These are phyloP conservation scores for Oryza officinalis DNA, from an alignment of 176 grass and related monocot genomes.

Conservation along the genomic window DNA sequence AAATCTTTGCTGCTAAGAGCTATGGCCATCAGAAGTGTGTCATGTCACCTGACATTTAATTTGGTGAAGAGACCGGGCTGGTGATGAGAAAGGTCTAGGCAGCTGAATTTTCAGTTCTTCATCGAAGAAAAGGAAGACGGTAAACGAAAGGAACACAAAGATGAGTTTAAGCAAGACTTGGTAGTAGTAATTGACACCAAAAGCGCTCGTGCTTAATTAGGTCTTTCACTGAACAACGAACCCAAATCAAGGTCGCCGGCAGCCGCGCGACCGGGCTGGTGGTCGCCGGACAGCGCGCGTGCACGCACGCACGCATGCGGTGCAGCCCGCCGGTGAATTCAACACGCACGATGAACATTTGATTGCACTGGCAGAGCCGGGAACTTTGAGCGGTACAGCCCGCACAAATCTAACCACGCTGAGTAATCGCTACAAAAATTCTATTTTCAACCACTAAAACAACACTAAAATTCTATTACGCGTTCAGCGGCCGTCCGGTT, in stretches of 20 bases:
- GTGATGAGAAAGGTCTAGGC: background rate
- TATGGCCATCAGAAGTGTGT: background rate
- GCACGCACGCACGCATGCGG: background rate
- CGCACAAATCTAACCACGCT: too few relatives aligned
- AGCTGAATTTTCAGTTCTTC: slow-evolving; percentile 4
- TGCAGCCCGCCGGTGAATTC: background rate
- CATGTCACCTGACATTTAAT: background rate
- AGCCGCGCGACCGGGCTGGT: background rate
- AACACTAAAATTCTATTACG: too few relatives aligned
- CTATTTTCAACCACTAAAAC: too few relatives aligned
- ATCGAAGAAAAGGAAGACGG: background rate
- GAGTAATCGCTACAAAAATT: too few relatives aligned
- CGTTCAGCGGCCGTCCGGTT: too few relatives aligned
- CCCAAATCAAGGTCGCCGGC: slow-evolving; percentile 1
- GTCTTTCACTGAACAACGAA: background rate
- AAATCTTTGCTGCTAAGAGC: background rate
- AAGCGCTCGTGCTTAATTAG: background rate
- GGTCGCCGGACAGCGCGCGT: slow-evolving; percentile 22
- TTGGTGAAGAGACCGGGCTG: background rate
- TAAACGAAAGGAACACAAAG: background rate
- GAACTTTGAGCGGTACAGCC: too few relatives aligned
- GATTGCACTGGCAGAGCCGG: background rate
- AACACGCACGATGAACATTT: background rate
- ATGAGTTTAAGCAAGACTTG: background rate
- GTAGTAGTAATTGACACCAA: background rate